Percentiles rank a stretch among this genome's conserved stretches.
phyloP scores from a whole-genome alignment of 192 early-diverging fungal species.

The Physocladia obscura region DNA sequence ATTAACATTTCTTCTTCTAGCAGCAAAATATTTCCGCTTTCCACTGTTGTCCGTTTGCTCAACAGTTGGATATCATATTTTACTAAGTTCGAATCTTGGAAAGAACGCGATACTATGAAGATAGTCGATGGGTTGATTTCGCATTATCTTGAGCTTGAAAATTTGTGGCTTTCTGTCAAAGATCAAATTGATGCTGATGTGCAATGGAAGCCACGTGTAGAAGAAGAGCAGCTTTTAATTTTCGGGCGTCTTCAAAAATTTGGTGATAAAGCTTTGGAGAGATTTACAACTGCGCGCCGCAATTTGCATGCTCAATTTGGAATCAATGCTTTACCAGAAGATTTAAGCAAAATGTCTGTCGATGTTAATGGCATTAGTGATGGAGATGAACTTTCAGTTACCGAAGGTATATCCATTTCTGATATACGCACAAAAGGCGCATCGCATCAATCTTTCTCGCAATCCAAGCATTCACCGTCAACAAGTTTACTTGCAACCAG shows the following conservation, averaged over 20 bases:
- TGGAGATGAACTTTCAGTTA: background rate
- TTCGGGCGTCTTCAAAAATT: slow-evolving; percentile 45
- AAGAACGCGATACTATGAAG: slow-evolving; percentile 60
- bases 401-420: background rate
- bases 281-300: slow-evolving; percentile 29
- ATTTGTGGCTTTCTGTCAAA: slow-evolving; percentile 62
- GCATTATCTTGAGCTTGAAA: slow-evolving; percentile 68
- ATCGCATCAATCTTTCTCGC: background rate
- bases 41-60: slow-evolving; percentile 38
- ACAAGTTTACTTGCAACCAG: slow-evolving; percentile 35
- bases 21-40: slow-evolving; percentile 12
- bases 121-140: slow-evolving; percentile 63
- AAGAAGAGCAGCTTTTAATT: slow-evolving; percentile 59
- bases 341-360: slow-evolving; percentile 17
- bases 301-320: slow-evolving; percentile 9
- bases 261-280: slow-evolving; percentile 45
- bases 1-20: background rate
- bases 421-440: background rate
- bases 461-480: background rate
- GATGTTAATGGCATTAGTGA: slow-evolving; percentile 8
- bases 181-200: slow-evolving; percentile 50
- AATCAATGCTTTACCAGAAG: background rate
- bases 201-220: slow-evolving; percentile 62
- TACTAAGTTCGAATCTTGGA: slow-evolving; percentile 70
- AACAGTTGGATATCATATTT: slow-evolving; percentile 60